Conservation (phyloP, 768 basidiomycete genomes). For the Termitomyces eurrhizus region DNA sequence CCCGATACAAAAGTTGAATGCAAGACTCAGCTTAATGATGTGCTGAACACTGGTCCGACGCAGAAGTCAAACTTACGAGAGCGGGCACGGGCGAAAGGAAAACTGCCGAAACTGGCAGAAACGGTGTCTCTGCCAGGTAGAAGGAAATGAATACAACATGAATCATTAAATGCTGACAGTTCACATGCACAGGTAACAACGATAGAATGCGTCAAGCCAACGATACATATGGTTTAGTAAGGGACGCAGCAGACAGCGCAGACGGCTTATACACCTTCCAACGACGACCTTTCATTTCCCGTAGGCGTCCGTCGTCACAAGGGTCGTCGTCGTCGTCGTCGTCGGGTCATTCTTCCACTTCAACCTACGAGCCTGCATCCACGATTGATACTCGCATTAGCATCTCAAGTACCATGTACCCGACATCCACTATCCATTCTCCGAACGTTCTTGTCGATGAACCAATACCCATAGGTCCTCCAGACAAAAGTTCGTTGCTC, state of each 20-base stretch:
- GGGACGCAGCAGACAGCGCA: conserved; percentile 14
- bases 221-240: conserved; percentile 11
- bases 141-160: neutral
- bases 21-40: conserved; percentile 4
- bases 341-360: conserved; percentile 23
- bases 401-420: conserved; percentile 40
- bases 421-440: conserved; percentile 26
- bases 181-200: conserved; percentile 7
- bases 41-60: conserved; percentile 6
- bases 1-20: conserved; percentile 3
- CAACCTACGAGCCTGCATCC: conserved; percentile 27
- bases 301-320: conserved; percentile 18
- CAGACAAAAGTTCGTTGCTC: conserved; percentile 12
- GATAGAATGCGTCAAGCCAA: conserved; percentile 12
- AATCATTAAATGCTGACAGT: neutral
- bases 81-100: conserved; percentile 16
- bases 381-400: conserved; percentile 36
- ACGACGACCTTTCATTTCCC: conserved; percentile 31
- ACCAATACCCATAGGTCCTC: conserved; percentile 22
- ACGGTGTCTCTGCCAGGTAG: neutral
- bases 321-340: conserved; percentile 17
- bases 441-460: conserved; percentile 23
- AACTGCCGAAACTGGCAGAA: conserved; percentile 14
- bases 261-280: conserved; percentile 10
- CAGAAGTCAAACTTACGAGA: conserved; percentile 10